Evolutionary conservation across 2,329 filamentous ascomycete genomes (phyloP), one percentile per base, ranked within the genome.

Genomic region (Aspergillus piperis): DNA sequence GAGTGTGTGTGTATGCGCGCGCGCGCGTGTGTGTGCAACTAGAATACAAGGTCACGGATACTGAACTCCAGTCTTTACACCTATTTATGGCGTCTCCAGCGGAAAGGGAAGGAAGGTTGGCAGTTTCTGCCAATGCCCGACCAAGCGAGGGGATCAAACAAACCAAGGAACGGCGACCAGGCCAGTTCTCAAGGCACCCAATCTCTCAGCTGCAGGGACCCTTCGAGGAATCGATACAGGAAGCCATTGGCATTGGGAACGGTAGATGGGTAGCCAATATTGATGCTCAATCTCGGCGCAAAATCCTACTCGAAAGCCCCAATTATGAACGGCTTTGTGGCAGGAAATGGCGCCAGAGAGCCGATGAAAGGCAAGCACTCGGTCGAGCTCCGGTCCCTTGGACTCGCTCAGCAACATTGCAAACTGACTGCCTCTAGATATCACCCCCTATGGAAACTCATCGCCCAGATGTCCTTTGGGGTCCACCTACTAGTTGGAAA

Each of bases 401-500:
- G 13, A 15, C 23, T 15, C 13, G 19, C 13, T 30, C 59, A n/a
- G 25, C 25, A 48, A 21, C 8, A 19, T 27, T 48, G 25, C 21
- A 8, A 15, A 51, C 64, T 66, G 56, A 64, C 59, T 15, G 19
- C 13, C 21, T 54, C 15, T 73, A 85, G 86, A 70, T 89, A 92
- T 71, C 95, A 98, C 72, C 92, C 96, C 64, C 81, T 98, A 61
- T 89, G 89, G 81, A 97, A 97, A 78, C 85, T 97, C 52, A 86
- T 96, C 72, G 88, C 94, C 15, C 94, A 98, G 76, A 93, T 98
- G 67, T 89, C 92, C 1, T 98, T 98, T 75, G 94, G 95, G 19
- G 88, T 98, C 39, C 93, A 97, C 74, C 82, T 98, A 48, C 79
- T 98, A 59, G 86, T 96, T 58, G 88, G 93, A 70, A 88, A 88